A percentile compares a stretch with the other conserved stretches of the same genome.
These are phyloP conservation scores for Aquilaria agallochum DNA, from an alignment of 441 rosid species.

Conservation along the genomic window DNA sequence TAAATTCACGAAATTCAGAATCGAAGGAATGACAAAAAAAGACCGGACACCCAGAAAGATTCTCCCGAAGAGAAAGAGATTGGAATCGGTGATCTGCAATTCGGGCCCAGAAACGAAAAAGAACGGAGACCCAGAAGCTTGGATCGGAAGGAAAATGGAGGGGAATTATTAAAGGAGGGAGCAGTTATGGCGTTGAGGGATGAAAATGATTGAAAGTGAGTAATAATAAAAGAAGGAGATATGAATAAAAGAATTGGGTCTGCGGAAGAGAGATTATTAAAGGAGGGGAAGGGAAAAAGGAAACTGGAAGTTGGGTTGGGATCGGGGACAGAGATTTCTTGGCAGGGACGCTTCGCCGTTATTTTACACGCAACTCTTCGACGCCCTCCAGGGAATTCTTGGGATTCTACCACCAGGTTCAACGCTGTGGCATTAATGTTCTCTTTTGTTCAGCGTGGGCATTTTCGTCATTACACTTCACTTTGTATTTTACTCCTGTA, in stretches of 20 bases:
- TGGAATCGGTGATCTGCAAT: too few species aligned
- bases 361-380: conserved; percentile 9
- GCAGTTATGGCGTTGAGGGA: too few species aligned
- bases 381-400: conserved; percentile 1
- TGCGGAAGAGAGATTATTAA: not conserved
- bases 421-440: conserved; percentile 9
- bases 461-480: not conserved
- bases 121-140: too few species aligned
- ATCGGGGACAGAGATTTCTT: conserved; percentile 18
- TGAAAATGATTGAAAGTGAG: too few species aligned
- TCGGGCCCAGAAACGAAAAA: too few species aligned
- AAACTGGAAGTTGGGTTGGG: not conserved
- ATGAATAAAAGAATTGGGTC: too few species aligned
- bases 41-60: not conserved
- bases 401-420: conserved; percentile 11
- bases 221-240: too few species aligned
- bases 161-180: too few species aligned
- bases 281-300: not conserved
- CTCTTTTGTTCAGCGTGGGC: not conserved
- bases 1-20: conserved; percentile 9
- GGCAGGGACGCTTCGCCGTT: conserved; percentile 24
- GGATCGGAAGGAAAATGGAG: too few species aligned
- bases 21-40: not conserved
- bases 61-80: too few species aligned
- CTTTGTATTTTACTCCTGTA: too few species aligned